A percentile compares a stretch with the other conserved stretches of the same genome.
phyloP scores from a whole-genome alignment of 2,329 filamentous ascomycete species.

The Tolypocladium nubicola region DNA sequence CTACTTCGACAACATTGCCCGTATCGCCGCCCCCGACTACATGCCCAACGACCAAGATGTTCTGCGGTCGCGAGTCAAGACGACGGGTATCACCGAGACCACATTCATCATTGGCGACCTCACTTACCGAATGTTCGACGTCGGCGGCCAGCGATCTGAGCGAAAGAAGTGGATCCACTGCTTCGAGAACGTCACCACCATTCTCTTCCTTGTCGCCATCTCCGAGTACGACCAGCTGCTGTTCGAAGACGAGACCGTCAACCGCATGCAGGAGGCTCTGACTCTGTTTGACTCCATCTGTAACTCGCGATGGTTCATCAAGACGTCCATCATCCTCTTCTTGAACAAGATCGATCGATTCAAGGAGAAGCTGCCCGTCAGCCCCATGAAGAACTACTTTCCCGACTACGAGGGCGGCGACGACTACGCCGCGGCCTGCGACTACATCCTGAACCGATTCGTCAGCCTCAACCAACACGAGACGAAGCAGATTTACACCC shows the following conservation, averaged over 20 bases:
- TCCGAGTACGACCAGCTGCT: conserved; percentile 94
- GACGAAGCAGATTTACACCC: conserved; percentile 99
- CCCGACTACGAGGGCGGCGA: conserved; percentile 89
- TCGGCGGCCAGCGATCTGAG: conserved; percentile 89
- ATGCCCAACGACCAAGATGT: conserved; percentile 94
- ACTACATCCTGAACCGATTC: conserved; percentile 98
- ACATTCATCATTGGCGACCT: conserved; percentile 92
- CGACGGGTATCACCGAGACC: conserved; percentile 93
- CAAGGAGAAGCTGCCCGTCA: conserved; percentile 73
- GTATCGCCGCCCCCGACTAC: conserved; percentile 84
- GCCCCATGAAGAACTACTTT: conserved; percentile 83
- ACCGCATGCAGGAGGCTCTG: conserved; percentile 84
- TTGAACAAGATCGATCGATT: conserved; percentile 87
- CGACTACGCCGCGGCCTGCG: conserved; percentile 90
- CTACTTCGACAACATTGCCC: conserved; percentile 92
- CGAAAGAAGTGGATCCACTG: conserved; percentile 99
- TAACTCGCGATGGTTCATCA: conserved; percentile 84
- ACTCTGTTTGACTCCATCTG: conserved; percentile 82
- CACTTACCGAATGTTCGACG: conserved; percentile 96
- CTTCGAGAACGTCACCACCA: conserved; percentile 95
- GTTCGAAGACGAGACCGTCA: conserved; percentile 93
- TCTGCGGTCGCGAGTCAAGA: conserved; percentile 92
- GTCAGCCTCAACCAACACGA: conserved; percentile 98
- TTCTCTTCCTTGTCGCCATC: conserved; percentile 92
- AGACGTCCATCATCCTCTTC: conserved; percentile 81